phyloP scores from a whole-genome alignment of 805 yeast species.

The Nakazawaea wyomingensis region DNA sequence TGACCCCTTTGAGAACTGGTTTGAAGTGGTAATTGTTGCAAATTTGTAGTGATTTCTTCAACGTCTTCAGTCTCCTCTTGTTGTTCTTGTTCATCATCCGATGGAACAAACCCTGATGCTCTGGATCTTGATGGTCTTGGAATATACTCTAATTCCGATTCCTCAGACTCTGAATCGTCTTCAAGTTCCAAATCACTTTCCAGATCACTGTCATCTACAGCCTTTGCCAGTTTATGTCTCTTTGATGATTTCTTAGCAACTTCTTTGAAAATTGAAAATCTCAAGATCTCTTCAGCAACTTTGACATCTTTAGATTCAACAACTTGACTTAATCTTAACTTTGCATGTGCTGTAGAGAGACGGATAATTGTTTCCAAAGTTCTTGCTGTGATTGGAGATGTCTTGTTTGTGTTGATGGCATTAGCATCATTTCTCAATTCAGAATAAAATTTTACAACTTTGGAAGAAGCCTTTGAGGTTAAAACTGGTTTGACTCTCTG shows the following conservation, averaged over 20 bases:
- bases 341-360: constrained; percentile 93
- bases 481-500: constrained; percentile 78
- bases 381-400: constrained; percentile 97
- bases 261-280: constrained; percentile 84
- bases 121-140: constrained; percentile 14
- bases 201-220: constrained; percentile 12
- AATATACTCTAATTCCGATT: constrained; percentile 11
- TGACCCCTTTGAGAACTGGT: background rate
- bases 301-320: constrained; percentile 75
- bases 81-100: constrained; percentile 25
- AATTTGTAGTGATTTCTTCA: constrained; percentile 14
- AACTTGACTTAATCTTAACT: constrained; percentile 76
- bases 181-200: constrained; percentile 22
- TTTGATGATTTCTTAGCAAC: constrained; percentile 34
- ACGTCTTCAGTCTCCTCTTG: constrained; percentile 21
- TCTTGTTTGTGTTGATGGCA: constrained; percentile 60
- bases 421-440: constrained; percentile 72
- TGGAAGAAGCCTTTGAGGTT: constrained; percentile 69
- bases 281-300: constrained; percentile 78
- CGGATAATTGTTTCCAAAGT: constrained; percentile 94
- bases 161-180: constrained; percentile 22
- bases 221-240: constrained; percentile 26
- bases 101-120: constrained; percentile 26
- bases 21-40: background rate
- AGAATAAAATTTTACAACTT: constrained; percentile 76